Percentiles rank a stretch among this genome's conserved stretches.
Evolutionary conservation across 495 filamentous ascomycete species (phyloP).

Genomic region (Glonium stellatum): DNA sequence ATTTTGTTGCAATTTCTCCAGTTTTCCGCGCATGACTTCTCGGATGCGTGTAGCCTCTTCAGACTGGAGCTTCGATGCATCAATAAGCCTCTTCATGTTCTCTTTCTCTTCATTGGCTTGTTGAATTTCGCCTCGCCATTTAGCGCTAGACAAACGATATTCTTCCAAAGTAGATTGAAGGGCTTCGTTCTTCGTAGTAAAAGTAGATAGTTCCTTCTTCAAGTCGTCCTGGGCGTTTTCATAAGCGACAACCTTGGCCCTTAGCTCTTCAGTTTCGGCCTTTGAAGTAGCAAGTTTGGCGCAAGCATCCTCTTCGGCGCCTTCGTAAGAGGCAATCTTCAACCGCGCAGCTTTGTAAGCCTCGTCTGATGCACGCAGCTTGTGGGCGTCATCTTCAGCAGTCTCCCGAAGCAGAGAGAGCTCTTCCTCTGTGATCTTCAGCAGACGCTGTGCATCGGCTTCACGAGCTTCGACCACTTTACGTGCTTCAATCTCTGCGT

Average conservation of each 20-base stretch:
- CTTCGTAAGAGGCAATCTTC: constrained; percentile 5
- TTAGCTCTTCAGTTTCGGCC: constrained; percentile 32
- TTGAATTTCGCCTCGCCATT: constrained; percentile 51
- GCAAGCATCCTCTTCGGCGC: constrained; percentile 13
- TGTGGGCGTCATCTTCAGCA: constrained; percentile 57
- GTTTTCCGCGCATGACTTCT: constrained; percentile 69
- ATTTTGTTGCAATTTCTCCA: constrained; percentile 75
- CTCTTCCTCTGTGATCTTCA: constrained; percentile 70
- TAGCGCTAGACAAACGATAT: constrained; percentile 50
- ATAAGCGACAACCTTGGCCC: constrained; percentile 51
- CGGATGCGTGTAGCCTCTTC: constrained; percentile 76
- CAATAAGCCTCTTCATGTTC: constrained; percentile 51
- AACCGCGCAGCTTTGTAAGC: constrained; percentile 36
- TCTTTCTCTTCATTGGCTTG: constrained; percentile 50
- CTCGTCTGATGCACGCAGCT: constrained; percentile 36
- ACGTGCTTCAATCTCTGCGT: constrained; percentile 58
- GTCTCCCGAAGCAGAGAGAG: constrained; percentile 60
- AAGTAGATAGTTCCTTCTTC: constrained; percentile 57
- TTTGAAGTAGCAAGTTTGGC: constrained; percentile 15
- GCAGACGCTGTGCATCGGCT: constrained; percentile 59
- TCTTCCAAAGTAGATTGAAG: constrained; percentile 56
- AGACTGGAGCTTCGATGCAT: constrained; percentile 63
- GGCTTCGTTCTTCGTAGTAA: constrained; percentile 53
- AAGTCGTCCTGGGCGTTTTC: constrained; percentile 56
- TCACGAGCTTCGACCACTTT: constrained; percentile 66